These are phyloP conservation scores for Penicillium pulvis DNA, from an alignment of 495 filamentous ascomycete genomes.

Conservation along the genomic window DNA sequence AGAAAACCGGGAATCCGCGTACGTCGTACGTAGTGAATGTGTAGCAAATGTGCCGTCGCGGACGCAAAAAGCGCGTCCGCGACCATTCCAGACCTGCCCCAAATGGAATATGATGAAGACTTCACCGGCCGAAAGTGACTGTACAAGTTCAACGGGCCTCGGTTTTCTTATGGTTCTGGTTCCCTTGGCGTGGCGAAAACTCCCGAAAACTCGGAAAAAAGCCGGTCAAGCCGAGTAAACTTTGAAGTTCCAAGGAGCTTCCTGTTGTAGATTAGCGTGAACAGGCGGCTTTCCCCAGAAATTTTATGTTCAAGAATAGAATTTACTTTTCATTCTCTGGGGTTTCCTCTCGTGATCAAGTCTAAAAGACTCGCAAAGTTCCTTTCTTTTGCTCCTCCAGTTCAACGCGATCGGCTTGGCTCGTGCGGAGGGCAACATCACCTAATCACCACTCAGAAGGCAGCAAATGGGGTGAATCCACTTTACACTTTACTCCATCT, in stretches of 20 bases:
- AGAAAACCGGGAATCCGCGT: no score
- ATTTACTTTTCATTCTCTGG: not conserved
- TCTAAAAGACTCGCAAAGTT: no score
- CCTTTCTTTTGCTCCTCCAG: no score
- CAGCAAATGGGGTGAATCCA: not conserved
- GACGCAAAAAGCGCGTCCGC: no score
- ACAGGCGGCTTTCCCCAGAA: not conserved
- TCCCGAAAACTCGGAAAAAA: not conserved
- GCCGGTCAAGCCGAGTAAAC: not conserved
- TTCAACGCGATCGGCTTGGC: not conserved
- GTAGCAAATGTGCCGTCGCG: no score
- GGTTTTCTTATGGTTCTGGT: not conserved
- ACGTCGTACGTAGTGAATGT: no score
- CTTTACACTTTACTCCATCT: conserved; percentile 4
- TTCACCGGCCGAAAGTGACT: no score
- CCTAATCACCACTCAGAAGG: not conserved
- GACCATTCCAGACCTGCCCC: no score
- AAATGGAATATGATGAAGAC: no score
- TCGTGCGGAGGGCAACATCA: not conserved
- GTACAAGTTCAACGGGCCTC: no score
- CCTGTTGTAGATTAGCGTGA: not conserved
- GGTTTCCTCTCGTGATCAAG: not conserved
- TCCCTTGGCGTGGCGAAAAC: not conserved
- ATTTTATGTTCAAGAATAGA: not conserved
- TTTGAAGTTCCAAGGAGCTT: not conserved